A percentile compares a stretch with the other conserved stretches of the same genome.
Conservation (phyloP, 257 asterid species). For the Solanum sejunctum region DNA sequence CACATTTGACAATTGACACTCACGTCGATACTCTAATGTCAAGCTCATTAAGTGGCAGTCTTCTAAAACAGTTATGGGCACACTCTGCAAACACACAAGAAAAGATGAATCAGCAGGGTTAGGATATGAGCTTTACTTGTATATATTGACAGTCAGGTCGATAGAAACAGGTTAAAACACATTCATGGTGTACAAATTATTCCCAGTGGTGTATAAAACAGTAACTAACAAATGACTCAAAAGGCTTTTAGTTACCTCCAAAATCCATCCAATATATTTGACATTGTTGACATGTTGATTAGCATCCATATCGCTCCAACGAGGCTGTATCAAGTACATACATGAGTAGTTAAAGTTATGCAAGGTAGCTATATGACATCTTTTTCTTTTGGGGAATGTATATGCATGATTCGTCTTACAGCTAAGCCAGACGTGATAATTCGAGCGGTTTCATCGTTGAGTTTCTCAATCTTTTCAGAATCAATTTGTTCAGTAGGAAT, state of each 20-base stretch:
- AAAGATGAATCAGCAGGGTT: background rate
- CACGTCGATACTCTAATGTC: conserved; percentile 65
- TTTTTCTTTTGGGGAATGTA: background rate
- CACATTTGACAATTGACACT: conserved; percentile 53
- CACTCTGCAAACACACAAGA: conserved; percentile 33
- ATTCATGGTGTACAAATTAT: background rate
- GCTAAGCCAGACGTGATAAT: conserved; percentile 51
- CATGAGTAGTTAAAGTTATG: background rate
- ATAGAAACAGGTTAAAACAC: background rate
- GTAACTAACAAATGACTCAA: background rate
- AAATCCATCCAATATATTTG: conserved; percentile 79
- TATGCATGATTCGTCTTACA: conserved; percentile 20
- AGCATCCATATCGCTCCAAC: conserved; percentile 95
- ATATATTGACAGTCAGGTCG: background rate
- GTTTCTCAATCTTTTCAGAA: conserved; percentile 46
- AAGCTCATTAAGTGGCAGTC: conserved; percentile 44
- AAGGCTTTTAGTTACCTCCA: conserved; percentile 41
- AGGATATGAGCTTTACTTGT: background rate
- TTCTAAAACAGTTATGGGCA: conserved; percentile 52
- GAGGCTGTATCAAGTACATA: conserved; percentile 32
- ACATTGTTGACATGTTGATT: conserved; percentile 88
- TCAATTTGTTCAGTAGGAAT: conserved; percentile 34
- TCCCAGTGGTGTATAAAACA: background rate
- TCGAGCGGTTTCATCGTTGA: conserved; percentile 45
- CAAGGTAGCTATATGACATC: background rate